A percentile compares a stretch with the other conserved stretches of the same genome.
These are phyloP conservation scores for Scutellospora calospora DNA, from an alignment of 371 early-diverging fungal genomes.

Conservation along the genomic window DNA sequence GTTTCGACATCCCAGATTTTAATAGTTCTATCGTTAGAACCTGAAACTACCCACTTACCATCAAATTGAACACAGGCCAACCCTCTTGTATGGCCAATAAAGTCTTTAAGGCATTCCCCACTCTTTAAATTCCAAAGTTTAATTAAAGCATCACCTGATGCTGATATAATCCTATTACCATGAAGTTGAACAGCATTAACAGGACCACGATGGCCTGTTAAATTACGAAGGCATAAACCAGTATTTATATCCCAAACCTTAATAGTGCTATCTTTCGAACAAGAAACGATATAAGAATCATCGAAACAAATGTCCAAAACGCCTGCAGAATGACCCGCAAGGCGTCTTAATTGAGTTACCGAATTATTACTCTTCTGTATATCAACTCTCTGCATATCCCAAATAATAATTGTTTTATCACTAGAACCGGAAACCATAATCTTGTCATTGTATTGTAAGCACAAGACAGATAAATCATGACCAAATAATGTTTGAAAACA, in stretches of 20 bases:
- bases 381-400: constrained; percentile 70
- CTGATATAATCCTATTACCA: constrained; percentile 78
- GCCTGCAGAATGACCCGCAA: constrained; percentile 78
- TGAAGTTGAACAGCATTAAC: constrained; percentile 88
- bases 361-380: constrained; percentile 45
- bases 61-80: constrained; percentile 95
- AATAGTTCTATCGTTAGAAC: constrained; percentile 94
- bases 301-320: constrained; percentile 86
- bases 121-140: constrained; percentile 88
- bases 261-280: constrained; percentile 93
- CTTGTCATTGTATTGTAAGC: constrained; percentile 83
- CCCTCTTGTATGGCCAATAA: constrained; percentile 81
- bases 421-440: constrained; percentile 92
- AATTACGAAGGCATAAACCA: constrained; percentile 64
- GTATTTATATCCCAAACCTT: constrained; percentile 81
- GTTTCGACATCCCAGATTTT: constrained; percentile 93
- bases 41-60: constrained; percentile 88
- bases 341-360: constrained; percentile 50
- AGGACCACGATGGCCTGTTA: constrained; percentile 85
- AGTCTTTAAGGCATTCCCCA: constrained; percentile 72
- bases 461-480: constrained; percentile 91
- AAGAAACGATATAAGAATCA: constrained; percentile 78
- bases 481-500: constrained; percentile 80
- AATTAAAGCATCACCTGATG: constrained; percentile 86
- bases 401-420: constrained; percentile 88